Evolutionary conservation across 192 early-diverging fungal species (phyloP), one percentile per base, ranked within the genome.

Genomic region (Chytriomyces sp.): DNA sequence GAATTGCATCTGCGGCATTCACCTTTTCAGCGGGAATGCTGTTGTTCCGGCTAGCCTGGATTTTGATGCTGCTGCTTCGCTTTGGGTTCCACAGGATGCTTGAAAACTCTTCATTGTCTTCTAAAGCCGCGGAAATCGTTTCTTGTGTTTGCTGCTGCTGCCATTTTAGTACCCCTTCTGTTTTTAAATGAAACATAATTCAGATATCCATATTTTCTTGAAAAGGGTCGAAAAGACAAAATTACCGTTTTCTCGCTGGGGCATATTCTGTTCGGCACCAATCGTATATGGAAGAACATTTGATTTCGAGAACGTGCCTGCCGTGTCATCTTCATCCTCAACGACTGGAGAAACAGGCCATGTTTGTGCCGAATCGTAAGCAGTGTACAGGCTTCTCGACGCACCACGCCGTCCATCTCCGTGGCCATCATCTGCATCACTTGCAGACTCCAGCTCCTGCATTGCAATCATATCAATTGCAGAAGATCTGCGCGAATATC

Each of bases 381-480:
- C 46, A 48, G n/a, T 68, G 44, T 47, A n/a, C 35, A 35, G 4
- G 16, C 46, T 6, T 20, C 61, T 9, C 13, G 10, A 18, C 24
- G 16, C 66, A 69, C 7, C 68, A 18, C 50, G n/a, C 68, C 49
- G 24, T 11, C 50, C n/a, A n/a, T 50, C 11, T 26, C 47, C n/a
- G 11, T 26, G 49, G 0, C 2, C 16, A 5, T 53, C 61, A 24
- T 66, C 73, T 3, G 50, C 26, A 48, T 46, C 64, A 2, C 61
- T 24, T 35, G 26, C 23, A 64, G 24, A 16, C 60, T 75, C 73
- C 23, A 75, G 6, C 49, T 75, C 73, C n/a, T 45, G 24, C 73
- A 75, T 65, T 7, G 23, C 63, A 64, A 75, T 13, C 73, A 75
- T 75, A 45, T 73, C 60, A 43, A 73, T 62, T 18, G 23, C 23